Base-by-base conservation (phyloP, 2,329 filamentous ascomycete species). In the Aulographum hederae region DNA sequence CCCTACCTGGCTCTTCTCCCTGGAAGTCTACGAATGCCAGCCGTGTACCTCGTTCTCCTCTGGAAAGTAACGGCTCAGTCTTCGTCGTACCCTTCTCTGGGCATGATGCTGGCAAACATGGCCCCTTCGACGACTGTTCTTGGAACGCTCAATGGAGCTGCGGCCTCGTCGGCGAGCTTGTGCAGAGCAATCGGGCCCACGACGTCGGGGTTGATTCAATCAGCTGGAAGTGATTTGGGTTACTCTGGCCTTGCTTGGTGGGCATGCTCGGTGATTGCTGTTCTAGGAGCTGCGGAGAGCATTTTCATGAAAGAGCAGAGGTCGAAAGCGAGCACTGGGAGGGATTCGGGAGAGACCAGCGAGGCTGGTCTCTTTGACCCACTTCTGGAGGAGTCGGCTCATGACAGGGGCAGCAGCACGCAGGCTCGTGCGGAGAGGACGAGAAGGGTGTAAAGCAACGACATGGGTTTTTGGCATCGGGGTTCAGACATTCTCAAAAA, bases 11-110 rank as follows among this genome's bases (percentile, higher is more conserved):
- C 89, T 2, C 67, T 95, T 5, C 67, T 94, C 1, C 86, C 89
- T 1, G 62, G 73, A 12, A 57, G 57, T 18, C 53, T 82, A 26
- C 74, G 78, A 37, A 78, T 79, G 57, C 57, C 72, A 2, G 80
- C 78, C 16, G 72, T 93, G 31, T 86, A 84, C 47, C 44, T 73
- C 5, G 63, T 86, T 16, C 66, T 95, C 8, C 67, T 92, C 41
- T 82, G 79, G 74, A 95, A 94, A 55, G 92, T 91, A 48, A 91
- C 82, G 0, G 84, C 89, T 44, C 74, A 86, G 43, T 85, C 82
- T 28, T 74, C 94, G 54, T 77, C 85, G 0, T 95, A 93, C 53
- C 89, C 89, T 8, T 80, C 78, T 44, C 84, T 85, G 41, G 77
- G 78, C 8, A 91, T 95, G 35, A 70, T 98, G 35, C 67, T 93